Base-by-base conservation (phyloP, 768 basidiomycete species). In the Lepiota subincarnata region DNA sequence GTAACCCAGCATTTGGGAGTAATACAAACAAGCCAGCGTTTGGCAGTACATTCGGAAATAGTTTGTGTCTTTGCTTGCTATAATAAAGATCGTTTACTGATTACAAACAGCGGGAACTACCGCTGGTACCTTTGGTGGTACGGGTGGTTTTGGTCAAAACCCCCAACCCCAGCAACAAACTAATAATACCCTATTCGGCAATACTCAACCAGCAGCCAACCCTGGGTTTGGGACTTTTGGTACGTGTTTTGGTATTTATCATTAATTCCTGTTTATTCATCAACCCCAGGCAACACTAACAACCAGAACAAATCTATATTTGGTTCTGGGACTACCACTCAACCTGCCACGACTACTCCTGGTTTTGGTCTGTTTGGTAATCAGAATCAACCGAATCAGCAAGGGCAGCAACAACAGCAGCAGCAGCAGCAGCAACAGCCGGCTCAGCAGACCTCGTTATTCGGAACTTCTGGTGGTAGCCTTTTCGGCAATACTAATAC, bases 161-260 rank as follows among this genome's bases (percentile, higher is more conserved):
- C 14, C 46, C 37, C 65, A 64, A 47, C 65, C 60, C 48, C 62
- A 68, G 44, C 70, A 67, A 48, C 70, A 48, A 43, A 53, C 65
- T 36, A 55, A 57, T 13, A 62, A 57, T 13, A 62, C 65, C 4
- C 66, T 64, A 34, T 55, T 64, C 8, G 68, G 68, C 28, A 43
- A 55, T 6, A 62, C 64, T 6, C 63, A 63, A 19, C 54, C 64
- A 14, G 49, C 66, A 5, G 50, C 66, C 41, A 63, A 61, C 14
- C 63, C 38, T 55, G 62, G 70, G 1, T 82, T 81, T 50, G 73
- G 78, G 61, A 57, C 58, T 36, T 76, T 76, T 37, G 68, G 69
- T 71, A 57, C 28, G 58, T 63, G 49, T 40, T 20, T 44, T 41
- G 19, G 22, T 34, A 24, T 10, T 14, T 18, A 7, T 50, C 19